A percentile compares a stretch with the other conserved stretches of the same genome.
phyloP scores from a whole-genome alignment of 176 grass and related monocot genomes.

The Carex parvula region DNA sequence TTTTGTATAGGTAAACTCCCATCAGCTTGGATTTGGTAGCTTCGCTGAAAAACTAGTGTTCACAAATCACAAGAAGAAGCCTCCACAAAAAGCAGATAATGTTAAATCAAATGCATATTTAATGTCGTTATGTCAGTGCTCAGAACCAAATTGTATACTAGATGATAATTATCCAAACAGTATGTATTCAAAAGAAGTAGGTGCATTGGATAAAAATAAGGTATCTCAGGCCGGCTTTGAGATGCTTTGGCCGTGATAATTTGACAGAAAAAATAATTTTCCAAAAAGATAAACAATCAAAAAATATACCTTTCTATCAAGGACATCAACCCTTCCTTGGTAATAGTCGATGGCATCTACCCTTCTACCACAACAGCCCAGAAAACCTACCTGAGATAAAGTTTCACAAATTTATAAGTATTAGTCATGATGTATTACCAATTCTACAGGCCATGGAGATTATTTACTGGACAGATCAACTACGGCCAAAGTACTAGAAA shows the following conservation, averaged over 20 bases:
- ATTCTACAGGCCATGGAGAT: not conserved
- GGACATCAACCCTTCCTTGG: constrained; percentile 29
- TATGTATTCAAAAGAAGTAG: not conserved
- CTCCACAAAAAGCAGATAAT: not conserved
- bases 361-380: constrained; percentile 38
- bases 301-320: constrained; percentile 39
- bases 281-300: not conserved
- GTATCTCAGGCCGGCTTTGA: not conserved
- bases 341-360: constrained; percentile 46
- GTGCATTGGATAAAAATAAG: not conserved
- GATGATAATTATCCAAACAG: not conserved
- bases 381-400: constrained; percentile 8
- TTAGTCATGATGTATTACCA: not conserved
- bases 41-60: not conserved
- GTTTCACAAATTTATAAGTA: not conserved
- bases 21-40: not conserved
- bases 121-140: not conserved
- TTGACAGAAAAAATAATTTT: constrained; percentile 13
- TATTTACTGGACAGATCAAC: not conserved
- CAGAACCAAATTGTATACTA: not conserved
- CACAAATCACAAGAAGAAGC: not conserved
- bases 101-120: not conserved
- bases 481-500: not conserved
- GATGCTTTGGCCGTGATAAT: not conserved
- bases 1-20: not conserved